Conservation (phyloP, 805 yeast species). For the Wickerhamomyces chambardii region DNA sequence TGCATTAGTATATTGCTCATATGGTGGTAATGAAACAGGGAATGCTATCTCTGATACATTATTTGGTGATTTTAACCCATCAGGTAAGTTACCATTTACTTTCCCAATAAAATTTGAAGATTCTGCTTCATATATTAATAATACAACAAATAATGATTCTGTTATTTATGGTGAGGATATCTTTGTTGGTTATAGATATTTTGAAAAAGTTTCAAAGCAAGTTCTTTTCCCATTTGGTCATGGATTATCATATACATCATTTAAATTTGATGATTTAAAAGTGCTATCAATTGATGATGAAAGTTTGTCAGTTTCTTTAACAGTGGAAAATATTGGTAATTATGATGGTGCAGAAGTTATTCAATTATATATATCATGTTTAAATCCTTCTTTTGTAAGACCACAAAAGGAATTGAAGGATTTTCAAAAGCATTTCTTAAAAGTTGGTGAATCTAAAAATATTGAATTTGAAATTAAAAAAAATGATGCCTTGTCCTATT, state of each 20-base stretch:
- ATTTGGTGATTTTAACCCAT: conserved; percentile 48
- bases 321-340: conserved; percentile 36
- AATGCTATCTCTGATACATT: conserved; percentile 51
- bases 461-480: conserved; percentile 27
- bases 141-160: conserved; percentile 34
- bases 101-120: conserved; percentile 39
- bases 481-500: conserved; percentile 39
- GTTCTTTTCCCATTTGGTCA: conserved; percentile 47
- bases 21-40: conserved; percentile 50
- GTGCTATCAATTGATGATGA: conserved; percentile 16
- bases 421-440: conserved; percentile 34
- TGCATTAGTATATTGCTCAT: conserved; percentile 44
- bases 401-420: conserved; percentile 49
- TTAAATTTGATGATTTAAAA: conserved; percentile 25
- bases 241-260: conserved; percentile 47
- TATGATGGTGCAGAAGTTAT: conserved; percentile 39
- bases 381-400: conserved; percentile 24
- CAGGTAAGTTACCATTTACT: conserved; percentile 43
- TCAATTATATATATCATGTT: conserved; percentile 35
- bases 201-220: conserved; percentile 33
- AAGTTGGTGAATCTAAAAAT: conserved; percentile 28
- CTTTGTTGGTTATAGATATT: conserved; percentile 47
- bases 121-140: conserved; percentile 41
- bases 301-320: conserved; percentile 19
- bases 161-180: conserved; percentile 51